Evolutionary conservation across 768 basidiomycete genomes (phyloP), one percentile per base, ranked within the genome.

Genomic region (Lanmaoa rubissima): DNA sequence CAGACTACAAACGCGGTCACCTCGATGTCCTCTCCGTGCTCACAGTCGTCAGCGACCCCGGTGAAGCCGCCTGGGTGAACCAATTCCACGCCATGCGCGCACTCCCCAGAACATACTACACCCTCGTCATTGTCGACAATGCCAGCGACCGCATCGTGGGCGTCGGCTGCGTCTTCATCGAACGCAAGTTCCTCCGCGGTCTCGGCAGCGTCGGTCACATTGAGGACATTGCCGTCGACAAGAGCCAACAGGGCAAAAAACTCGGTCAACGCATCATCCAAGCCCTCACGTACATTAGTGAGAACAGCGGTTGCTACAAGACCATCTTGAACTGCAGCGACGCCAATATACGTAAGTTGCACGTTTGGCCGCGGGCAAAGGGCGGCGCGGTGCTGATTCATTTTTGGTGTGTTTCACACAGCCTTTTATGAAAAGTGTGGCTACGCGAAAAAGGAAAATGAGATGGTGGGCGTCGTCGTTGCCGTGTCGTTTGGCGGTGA

Each of bases 401-500:
- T 26, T 16, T 1, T 31, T 19, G 19, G 1, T 28, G 41, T 39
- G 44, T 60, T 32, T 39, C 34, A 24, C 58, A 64, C 68, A 97
- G 95, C 91, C 10, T 99, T 99, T 76, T 99, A 99, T 73, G 79
- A 93, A 73, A 98, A 98, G 74, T 99, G 96, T 69, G 96, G 96
- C 21, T 97, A 76, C 66, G 79, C 82, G 73, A 88, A 86, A 77
- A 96, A 94, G 74, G 95, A 95, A 74, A 86, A 82, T 65, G 92
- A 97, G 73, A 98, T 98, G 95, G 95, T 88, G 54, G 55, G 71
- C 17, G 44, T 35, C 40, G 19, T 50, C 16, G 17, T 53, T 41
- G 10, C 19, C 16, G 19, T 39, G 31, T 26, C 26, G 24, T 9
- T 48, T 28, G 44, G 34, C 53, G 48, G 32, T 50, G 34, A 57